phyloP scores from a whole-genome alignment of 805 yeast species.

The Wickerhamiella siamensis region DNA sequence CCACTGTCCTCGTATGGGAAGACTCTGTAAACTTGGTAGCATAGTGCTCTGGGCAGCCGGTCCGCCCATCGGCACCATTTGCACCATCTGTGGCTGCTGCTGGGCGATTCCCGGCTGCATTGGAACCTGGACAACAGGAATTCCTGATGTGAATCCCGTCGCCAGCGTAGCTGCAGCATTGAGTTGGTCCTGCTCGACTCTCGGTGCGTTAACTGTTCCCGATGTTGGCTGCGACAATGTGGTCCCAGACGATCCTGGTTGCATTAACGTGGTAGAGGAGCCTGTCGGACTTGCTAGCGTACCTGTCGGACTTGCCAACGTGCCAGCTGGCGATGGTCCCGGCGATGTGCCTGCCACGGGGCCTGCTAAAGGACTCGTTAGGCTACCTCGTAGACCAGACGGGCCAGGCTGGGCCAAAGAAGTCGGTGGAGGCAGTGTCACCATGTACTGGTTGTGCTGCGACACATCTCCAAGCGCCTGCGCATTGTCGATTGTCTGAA shows the following conservation, averaged over 20 bases:
- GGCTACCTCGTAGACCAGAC: no score
- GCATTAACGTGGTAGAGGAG: no score
- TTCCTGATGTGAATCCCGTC: neutral
- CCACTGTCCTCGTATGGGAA: neutral
- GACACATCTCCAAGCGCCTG: neutral
- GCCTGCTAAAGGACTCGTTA: neutral
- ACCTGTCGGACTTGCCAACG: no score
- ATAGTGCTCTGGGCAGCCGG: neutral
- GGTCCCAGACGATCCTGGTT: no score
- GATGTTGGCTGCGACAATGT: neutral
- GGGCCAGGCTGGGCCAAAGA: no score
- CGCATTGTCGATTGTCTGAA: neutral
- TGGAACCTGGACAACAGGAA: neutral
- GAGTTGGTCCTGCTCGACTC: neutral
- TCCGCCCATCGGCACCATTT: neutral
- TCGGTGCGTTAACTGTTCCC: neutral
- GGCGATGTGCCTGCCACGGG: neutral
- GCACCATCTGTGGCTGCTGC: neutral
- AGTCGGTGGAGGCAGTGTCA: neutral
- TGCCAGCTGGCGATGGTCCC: neutral
- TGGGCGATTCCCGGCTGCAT: neutral
- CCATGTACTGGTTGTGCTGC: neutral
- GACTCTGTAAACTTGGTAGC: neutral
- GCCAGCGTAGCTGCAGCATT: neutral
- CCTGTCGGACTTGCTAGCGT: no score